Conservation (phyloP, 768 basidiomycete genomes). For the Filobasidium wieringae region DNA sequence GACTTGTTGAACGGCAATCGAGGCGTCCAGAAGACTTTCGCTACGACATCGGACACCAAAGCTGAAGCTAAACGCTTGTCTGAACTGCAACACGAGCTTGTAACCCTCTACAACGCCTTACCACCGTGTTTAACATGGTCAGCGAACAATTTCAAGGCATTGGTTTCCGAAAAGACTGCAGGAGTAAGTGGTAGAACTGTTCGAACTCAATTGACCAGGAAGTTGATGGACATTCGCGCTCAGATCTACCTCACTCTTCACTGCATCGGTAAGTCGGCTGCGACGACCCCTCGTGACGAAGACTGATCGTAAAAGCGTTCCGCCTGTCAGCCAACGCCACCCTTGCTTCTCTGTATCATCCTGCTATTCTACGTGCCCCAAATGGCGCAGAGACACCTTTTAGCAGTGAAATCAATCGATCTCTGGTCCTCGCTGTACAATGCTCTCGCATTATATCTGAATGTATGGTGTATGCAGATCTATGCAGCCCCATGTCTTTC, state of each 20-base stretch:
- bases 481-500: constrained; percentile 13
- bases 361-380: constrained; percentile 30
- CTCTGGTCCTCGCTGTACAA: constrained; percentile 27
- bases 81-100: constrained; percentile 28
- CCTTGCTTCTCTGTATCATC: constrained; percentile 33
- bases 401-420: constrained; percentile 27
- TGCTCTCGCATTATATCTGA: constrained; percentile 32
- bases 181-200: constrained; percentile 1
- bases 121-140: constrained; percentile 30
- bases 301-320: not conserved
- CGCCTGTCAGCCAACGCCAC: constrained; percentile 33
- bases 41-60: constrained; percentile 21
- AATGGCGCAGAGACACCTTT: constrained; percentile 34
- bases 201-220: not conserved
- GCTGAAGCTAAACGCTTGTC: constrained; percentile 15
- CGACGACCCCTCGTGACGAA: not conserved
- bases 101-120: constrained; percentile 26
- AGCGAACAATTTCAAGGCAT: constrained; percentile 30
- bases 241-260: constrained; percentile 13
- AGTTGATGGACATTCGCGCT: not conserved
- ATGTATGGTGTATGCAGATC: constrained; percentile 28
- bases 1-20: constrained; percentile 27
- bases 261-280: not conserved
- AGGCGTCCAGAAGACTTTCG: constrained; percentile 28
- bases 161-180: constrained; percentile 6